Base-by-base conservation (phyloP, 2,329 filamentous ascomycete genomes). In the Neopestalotiopsis clavispora region DNA sequence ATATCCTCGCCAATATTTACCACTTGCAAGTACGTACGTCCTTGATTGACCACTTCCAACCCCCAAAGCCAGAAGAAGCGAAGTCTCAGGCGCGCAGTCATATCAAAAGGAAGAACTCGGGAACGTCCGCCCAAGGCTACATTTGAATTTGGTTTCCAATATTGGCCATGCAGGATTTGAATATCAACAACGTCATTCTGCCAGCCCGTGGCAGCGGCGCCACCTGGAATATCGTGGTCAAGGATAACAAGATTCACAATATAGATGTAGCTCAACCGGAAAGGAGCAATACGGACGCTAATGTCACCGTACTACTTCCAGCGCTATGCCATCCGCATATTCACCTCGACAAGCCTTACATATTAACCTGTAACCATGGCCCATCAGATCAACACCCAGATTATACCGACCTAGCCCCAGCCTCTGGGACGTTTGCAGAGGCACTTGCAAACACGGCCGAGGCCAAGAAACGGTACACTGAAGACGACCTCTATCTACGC, bases 251-350 rank as follows among this genome's bases (percentile, higher is more conserved):
- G 34, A 66, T 75, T 28, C 68, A 69, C 20, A 69, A 62, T 30
- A 72, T 75, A 52, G 62, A 62, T n/a, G 73, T 71, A 45, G 71
- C 73, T 10, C 23, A 69, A 30, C 60, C 34, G 12, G 69, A 61
- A 56, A 45, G 32, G 45, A 60, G 57, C 12, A 32, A 23, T 5
- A 7, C 67, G 14, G 28, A 23, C 38, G 71, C 67, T 12, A 69
- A 72, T 12, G 71, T 76, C 4, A 74, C 70, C 30, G 74, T 82
- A 17, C 68, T 82, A 2, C 71, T 82, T 5, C 79, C 80, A 5
- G 62, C 80, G 3, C 84, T 94, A 3, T 92, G 90, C 72, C 92
- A 94, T 75, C 90, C 91, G 7, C 91, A 94, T 72, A 87, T 94
- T 65, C 92, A 94, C 75, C 83, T 94, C 34, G 92, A 94, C 78